These are phyloP conservation scores for Yamadazyma triangularis DNA, from an alignment of 1,139 yeast species.

Conservation along the genomic window DNA sequence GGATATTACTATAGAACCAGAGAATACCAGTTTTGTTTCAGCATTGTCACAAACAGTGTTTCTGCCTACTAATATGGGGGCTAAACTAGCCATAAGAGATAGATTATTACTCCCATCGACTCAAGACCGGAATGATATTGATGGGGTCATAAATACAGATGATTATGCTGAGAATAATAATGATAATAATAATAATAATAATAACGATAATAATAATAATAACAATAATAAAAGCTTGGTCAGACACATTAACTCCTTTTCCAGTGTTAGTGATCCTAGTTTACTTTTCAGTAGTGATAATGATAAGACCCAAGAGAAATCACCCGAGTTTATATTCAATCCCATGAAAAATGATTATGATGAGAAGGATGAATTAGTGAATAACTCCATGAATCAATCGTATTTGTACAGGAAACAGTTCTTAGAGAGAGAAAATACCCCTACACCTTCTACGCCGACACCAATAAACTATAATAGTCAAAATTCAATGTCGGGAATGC, in stretches of 20 bases:
- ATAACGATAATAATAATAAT: too few species aligned
- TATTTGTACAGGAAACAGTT: conserved; percentile 13
- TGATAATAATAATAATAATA: neutral
- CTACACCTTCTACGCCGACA: conserved; percentile 44
- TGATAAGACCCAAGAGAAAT: conserved; percentile 9
- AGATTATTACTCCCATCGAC: neutral
- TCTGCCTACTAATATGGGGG: conserved; percentile 38
- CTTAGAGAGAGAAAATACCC: conserved; percentile 16
- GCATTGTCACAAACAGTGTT: conserved; percentile 15
- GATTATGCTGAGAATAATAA: conserved; percentile 20
- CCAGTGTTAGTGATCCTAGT: conserved; percentile 16
- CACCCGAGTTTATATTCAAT: conserved; percentile 19
- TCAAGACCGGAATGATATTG: conserved; percentile 7
- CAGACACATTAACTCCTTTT: conserved; percentile 18
- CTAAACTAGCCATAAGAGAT: conserved; percentile 25
- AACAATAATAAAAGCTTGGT: conserved; percentile 5
- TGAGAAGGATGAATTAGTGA: conserved; percentile 6
- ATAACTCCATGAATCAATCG: conserved; percentile 14
- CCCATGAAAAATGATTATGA: conserved; percentile 18
- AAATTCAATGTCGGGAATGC: conserved; percentile 1
- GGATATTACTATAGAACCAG: conserved; percentile 8
- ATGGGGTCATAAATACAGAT: conserved; percentile 22
- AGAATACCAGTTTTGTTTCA: conserved; percentile 15
- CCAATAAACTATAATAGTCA: neutral
- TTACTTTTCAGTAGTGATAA: conserved; percentile 11